phyloP scores from a whole-genome alignment of 1,284 basidiomycete species.

The Peniophora sp. region DNA sequence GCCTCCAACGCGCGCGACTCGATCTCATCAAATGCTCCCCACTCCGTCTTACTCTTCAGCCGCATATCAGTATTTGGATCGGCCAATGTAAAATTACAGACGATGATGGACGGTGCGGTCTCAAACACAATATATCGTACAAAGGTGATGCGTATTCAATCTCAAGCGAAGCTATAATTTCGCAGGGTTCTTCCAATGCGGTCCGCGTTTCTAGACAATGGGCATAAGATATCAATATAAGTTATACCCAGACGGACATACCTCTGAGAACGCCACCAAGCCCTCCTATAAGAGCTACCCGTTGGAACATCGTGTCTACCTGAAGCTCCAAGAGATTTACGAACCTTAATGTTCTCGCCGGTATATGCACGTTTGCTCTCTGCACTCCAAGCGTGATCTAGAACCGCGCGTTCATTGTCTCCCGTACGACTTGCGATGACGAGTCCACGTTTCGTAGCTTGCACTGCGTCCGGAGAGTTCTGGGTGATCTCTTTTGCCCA shows the following conservation, averaged over 20 bases:
- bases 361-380: slow-evolving; percentile 52
- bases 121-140: too few relatives aligned
- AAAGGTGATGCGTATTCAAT: too few relatives aligned
- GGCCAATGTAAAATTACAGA: too few relatives aligned
- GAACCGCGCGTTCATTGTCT: slow-evolving; percentile 47
- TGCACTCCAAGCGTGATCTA: slow-evolving; percentile 38
- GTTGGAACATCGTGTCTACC: slow-evolving; percentile 4
- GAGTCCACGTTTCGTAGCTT: slow-evolving; percentile 67
- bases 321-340: slow-evolving; percentile 7
- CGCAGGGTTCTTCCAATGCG: slow-evolving; percentile 51
- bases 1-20: too few relatives aligned
- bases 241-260: slow-evolving; percentile 12
- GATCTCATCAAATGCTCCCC: too few relatives aligned
- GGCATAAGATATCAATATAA: background rate
- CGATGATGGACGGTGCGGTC: too few relatives aligned
- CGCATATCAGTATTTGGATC: too few relatives aligned
- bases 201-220: slow-evolving; percentile 48
- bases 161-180: slow-evolving; percentile 34
- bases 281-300: slow-evolving; percentile 25
- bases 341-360: slow-evolving; percentile 68
- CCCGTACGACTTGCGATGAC: slow-evolving; percentile 43
- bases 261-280: slow-evolving; percentile 32
- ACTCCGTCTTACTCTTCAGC: too few relatives aligned
- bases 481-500: slow-evolving; percentile 53
- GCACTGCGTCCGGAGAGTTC: slow-evolving; percentile 78